A percentile compares a stretch with the other conserved stretches of the same genome.
Conservation (phyloP, 2,329 filamentous ascomycete genomes). For the Pseudopyricularia cyperi region DNA sequence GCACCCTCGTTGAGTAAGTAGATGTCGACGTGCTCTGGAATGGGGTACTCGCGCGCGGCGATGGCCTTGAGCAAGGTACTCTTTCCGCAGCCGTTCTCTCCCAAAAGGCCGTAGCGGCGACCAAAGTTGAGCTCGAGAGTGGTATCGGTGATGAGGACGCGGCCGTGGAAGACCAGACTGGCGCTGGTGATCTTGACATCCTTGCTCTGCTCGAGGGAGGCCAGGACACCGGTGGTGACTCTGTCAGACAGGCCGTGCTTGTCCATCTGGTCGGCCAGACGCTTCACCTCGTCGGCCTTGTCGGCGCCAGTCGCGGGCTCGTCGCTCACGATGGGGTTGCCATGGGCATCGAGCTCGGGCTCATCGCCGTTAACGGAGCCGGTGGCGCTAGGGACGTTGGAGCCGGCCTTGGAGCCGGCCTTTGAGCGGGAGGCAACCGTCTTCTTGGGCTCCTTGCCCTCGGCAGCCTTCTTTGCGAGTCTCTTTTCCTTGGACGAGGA, state of each 20-base stretch:
- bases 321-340: constrained; percentile 41
- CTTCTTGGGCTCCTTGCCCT: constrained; percentile 64
- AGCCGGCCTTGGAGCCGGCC: constrained; percentile 54
- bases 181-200: constrained; percentile 95
- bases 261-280: constrained; percentile 85
- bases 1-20: constrained; percentile 97
- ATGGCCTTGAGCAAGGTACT: constrained; percentile 96
- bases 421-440: constrained; percentile 53
- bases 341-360: constrained; percentile 49
- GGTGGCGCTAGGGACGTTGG: constrained; percentile 47
- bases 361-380: constrained; percentile 62
- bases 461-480: constrained; percentile 56
- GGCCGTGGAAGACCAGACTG: constrained; percentile 94
- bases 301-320: constrained; percentile 56
- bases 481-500: constrained; percentile 60
- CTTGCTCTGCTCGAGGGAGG: constrained; percentile 71
- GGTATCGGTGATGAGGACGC: constrained; percentile 87
- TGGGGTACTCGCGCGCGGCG: constrained; percentile 82
- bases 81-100: constrained; percentile 99
- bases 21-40: constrained; percentile 94
- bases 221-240: constrained; percentile 92
- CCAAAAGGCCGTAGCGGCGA: constrained; percentile 84
- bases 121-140: constrained; percentile 88
- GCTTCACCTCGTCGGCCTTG: constrained; percentile 71
- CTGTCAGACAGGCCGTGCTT: constrained; percentile 92